Evolutionary conservation across 345 rosid genomes (phyloP).

Genomic region (Dipteronia sinensis): DNA sequence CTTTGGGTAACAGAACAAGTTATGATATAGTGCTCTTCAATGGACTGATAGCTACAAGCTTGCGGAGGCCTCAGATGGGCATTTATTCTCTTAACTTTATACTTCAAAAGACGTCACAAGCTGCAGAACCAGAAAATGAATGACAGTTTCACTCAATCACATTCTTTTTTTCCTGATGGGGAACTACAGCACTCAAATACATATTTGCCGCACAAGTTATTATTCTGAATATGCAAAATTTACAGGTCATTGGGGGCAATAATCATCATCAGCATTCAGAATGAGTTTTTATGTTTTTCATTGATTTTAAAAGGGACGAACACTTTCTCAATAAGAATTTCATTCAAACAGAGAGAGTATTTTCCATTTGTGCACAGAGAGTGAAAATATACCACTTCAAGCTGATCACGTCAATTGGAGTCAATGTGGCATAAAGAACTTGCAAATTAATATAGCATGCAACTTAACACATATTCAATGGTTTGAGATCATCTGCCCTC

Average conservation of each 20-base stretch:
- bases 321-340: background rate
- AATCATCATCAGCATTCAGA: background rate
- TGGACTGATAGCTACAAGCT: background rate
- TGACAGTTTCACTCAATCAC: background rate
- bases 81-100: background rate
- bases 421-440: background rate
- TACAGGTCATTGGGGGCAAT: background rate
- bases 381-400: background rate
- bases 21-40: background rate
- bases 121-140: background rate
- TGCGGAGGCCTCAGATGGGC: background rate
- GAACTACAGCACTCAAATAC: background rate
- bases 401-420: background rate
- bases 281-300: background rate
- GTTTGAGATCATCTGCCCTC: background rate
- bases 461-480: background rate
- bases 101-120: background rate
- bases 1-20: background rate
- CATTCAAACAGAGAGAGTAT: background rate
- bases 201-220: background rate
- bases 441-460: background rate
- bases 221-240: background rate
- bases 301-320: background rate
- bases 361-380: background rate
- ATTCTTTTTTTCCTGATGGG: background rate